Percentiles rank a stretch among this genome's conserved stretches.
phyloP scores from a whole-genome alignment of 106 monocot species.

The Apostasia shenzhenica region DNA sequence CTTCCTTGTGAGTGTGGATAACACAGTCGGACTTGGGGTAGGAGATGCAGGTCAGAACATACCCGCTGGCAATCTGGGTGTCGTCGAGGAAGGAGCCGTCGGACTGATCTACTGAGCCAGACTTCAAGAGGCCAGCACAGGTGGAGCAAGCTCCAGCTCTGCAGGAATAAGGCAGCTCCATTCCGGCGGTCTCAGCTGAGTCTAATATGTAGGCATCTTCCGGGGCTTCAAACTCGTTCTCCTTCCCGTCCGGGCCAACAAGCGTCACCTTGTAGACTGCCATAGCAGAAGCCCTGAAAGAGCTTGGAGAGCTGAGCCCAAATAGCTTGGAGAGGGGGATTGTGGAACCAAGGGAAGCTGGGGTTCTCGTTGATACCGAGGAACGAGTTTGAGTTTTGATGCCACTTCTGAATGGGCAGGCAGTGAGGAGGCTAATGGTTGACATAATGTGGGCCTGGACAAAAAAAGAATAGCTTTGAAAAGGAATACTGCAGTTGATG shows the following conservation, averaged over 20 bases:
- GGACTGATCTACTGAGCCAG: constrained; percentile 24
- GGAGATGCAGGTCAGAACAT: constrained; percentile 20
- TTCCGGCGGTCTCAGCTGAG: constrained; percentile 22
- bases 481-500: too few relatives aligned
- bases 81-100: constrained; percentile 41
- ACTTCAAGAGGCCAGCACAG: constrained; percentile 12
- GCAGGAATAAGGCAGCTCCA: constrained; percentile 36
- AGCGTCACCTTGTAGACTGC: constrained; percentile 19
- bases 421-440: neutral
- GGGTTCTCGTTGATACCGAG: neutral
- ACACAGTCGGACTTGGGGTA: constrained; percentile 26
- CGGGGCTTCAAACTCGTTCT: constrained; percentile 27
- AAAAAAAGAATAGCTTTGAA: neutral
- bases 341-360: constrained; percentile 1
- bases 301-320: constrained; percentile 1
- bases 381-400: neutral
- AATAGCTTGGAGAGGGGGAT: constrained; percentile 4
- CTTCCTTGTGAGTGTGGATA: constrained; percentile 34
- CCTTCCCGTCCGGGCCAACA: constrained; percentile 13
- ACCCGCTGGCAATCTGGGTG: constrained; percentile 14
- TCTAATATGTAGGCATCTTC: constrained; percentile 30
- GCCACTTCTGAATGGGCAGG: neutral
- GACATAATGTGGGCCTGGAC: constrained; percentile 7
- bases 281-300: constrained; percentile 12
- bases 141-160: constrained; percentile 28